These are phyloP conservation scores for Exophiala oligosperma DNA, from an alignment of 2,329 filamentous ascomycete species.

Conservation along the genomic window DNA sequence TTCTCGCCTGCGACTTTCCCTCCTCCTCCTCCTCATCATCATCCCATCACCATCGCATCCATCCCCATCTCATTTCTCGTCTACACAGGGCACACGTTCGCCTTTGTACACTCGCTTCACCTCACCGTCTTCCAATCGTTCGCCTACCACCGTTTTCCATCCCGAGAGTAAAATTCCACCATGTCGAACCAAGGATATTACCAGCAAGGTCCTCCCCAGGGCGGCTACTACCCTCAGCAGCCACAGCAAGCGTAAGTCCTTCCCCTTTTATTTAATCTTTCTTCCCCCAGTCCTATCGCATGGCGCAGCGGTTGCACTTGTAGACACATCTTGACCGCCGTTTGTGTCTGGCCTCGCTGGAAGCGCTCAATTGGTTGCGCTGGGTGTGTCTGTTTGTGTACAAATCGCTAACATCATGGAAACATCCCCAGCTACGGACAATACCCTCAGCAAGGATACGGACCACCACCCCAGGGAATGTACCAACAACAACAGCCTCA, in stretches of 20 bases:
- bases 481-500: slow-evolving; percentile 53
- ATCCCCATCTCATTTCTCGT: not conserved
- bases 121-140: not conserved
- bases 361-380: too few relatives aligned
- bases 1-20: too few relatives aligned
- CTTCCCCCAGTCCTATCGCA: not conserved
- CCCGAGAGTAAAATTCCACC: not conserved
- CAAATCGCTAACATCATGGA: not conserved
- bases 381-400: not conserved
- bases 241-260: slow-evolving; percentile 14
- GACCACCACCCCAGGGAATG: slow-evolving; percentile 26
- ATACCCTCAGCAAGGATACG: slow-evolving; percentile 34
- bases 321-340: too few relatives aligned
- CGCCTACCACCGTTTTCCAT: not conserved
- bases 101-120: not conserved
- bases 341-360: too few relatives aligned
- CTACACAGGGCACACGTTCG: not conserved
- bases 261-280: not conserved
- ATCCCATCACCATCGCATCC: not conserved
- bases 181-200: slow-evolving; percentile 31
- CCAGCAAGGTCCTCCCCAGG: slow-evolving; percentile 15
- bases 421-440: slow-evolving; percentile 44
- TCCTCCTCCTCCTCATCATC: not conserved
- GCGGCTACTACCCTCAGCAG: slow-evolving; percentile 8
- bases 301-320: too few relatives aligned